Evolutionary conservation across 192 early-diverging fungal species (phyloP), one percentile per base, ranked within the genome.

Genomic region (Coemansia aciculifera): DNA sequence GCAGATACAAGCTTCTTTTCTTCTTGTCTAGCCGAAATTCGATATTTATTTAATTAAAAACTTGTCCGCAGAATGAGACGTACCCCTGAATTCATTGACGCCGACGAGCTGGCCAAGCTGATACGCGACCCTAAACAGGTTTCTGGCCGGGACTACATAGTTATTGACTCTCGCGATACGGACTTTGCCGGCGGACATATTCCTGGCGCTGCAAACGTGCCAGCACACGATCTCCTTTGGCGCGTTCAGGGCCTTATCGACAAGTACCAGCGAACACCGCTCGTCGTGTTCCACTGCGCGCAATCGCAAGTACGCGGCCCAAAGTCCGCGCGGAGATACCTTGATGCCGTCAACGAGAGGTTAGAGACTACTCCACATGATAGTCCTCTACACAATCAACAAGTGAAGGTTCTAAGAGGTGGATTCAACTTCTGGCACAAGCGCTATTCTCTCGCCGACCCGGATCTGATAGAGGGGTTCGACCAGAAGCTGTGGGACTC

Each of bases 281-380:
- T 78, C 24, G 67, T 97, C 3, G 83, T 91, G 66, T 96, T 97
- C 65, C 94, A 96, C 70, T 97, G 95, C 66, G 89, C 92, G 2
- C 71, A 94, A 21, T 95, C 93, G 19, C 94, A 96, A 83, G 86
- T 89, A 5, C 86, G 92, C 51, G 92, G 91, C 3, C 91, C 91
- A 64, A 92, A 89, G 65, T 85, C 86, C 15, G 92, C 92, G 3
- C 73, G 83, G 19, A 86, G 87, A 13, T 92, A 90, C 74, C 72
- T 60, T 0, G 87, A 90, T 32, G 71, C 81, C 3, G 62, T 86
- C 34, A 31, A 69, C 10, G 67, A 71, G 19, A 37, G 68, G 5
- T 65, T 68, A 2, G 63, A 67, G 24, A 46, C 57, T 17, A 66
- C 71, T 1, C 59, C 48, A 10, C 31, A 46, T 21, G 51, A 54